A percentile compares a stretch with the other conserved stretches of the same genome.
Conservation (phyloP, 257 asterid species). For the Perilla frutescens region DNA sequence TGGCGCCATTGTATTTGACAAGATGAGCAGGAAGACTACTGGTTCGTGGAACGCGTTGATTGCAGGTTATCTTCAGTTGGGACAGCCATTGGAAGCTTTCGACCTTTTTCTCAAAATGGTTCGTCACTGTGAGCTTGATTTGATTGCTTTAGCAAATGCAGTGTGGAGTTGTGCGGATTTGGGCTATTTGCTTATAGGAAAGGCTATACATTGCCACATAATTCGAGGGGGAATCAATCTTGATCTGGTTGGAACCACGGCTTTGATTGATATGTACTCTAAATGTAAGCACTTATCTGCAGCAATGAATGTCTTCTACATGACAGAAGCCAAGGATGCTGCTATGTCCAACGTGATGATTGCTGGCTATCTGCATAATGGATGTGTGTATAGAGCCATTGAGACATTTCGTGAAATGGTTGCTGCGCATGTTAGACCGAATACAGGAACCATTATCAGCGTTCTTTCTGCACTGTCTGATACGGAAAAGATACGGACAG, state of each 20-base stretch:
- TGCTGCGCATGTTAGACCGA: constrained; percentile 36
- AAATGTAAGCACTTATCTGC: constrained; percentile 49
- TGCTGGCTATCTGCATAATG: constrained; percentile 51
- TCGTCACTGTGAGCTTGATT: constrained; percentile 45
- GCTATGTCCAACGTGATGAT: constrained; percentile 59
- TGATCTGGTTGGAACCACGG: constrained; percentile 58
- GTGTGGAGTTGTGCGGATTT: constrained; percentile 52
- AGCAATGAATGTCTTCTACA: constrained; percentile 46
- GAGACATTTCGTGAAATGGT: constrained; percentile 50
- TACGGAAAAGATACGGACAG: constrained; percentile 32
- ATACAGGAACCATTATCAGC: constrained; percentile 50
- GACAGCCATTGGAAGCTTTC: constrained; percentile 46
- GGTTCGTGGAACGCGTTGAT: constrained; percentile 63
- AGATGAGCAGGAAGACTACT: constrained; percentile 37
- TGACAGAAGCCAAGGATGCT: constrained; percentile 45
- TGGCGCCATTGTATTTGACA: constrained; percentile 40
- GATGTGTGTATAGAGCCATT: constrained; percentile 42
- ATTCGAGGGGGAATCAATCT: constrained; percentile 44
- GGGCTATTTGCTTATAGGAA: constrained; percentile 51
- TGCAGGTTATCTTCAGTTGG: constrained; percentile 50
- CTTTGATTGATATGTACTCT: constrained; percentile 60
- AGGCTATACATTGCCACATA: constrained; percentile 53
- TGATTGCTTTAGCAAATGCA: constrained; percentile 57
- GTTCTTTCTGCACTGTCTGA: constrained; percentile 50
- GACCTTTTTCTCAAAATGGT: constrained; percentile 50